Percentiles rank a stretch among this genome's conserved stretches.
Conservation (phyloP, 225 moss, liverwort and hornwort genomes). For the Ulota crispa region DNA sequence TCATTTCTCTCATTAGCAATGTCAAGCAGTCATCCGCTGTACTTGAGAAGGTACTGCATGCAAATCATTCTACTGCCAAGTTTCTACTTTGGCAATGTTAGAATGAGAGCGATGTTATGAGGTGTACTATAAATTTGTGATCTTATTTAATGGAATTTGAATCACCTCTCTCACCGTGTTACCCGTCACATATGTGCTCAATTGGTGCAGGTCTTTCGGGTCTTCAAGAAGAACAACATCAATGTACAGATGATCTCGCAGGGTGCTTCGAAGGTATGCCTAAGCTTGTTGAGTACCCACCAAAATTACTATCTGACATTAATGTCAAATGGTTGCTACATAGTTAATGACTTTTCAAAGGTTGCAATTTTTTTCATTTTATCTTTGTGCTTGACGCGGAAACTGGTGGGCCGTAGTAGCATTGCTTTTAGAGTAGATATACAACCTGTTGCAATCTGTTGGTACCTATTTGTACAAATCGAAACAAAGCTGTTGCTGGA, state of each 20-base stretch:
- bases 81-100: background rate
- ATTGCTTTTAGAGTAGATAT: background rate
- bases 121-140: background rate
- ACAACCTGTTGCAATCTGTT: background rate
- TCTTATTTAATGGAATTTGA: background rate
- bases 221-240: conserved; percentile 65
- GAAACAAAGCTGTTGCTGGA: background rate
- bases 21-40: conserved; percentile 86
- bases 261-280: conserved; percentile 90
- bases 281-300: background rate
- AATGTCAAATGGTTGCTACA: background rate
- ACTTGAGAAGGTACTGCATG: conserved; percentile 63
- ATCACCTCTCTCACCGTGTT: background rate
- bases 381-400: background rate
- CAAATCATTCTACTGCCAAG: conserved; percentile 6
- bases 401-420: background rate
- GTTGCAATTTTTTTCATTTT: background rate
- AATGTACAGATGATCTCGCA: conserved; percentile 99
- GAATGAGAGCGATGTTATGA: background rate
- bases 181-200: background rate
- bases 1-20: conserved; percentile 94
- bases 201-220: conserved; percentile 70
- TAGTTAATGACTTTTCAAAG: background rate
- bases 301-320: background rate
- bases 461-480: too few species aligned